Conservation (phyloP, 495 filamentous ascomycete species). For the Xylaria cubensis region DNA sequence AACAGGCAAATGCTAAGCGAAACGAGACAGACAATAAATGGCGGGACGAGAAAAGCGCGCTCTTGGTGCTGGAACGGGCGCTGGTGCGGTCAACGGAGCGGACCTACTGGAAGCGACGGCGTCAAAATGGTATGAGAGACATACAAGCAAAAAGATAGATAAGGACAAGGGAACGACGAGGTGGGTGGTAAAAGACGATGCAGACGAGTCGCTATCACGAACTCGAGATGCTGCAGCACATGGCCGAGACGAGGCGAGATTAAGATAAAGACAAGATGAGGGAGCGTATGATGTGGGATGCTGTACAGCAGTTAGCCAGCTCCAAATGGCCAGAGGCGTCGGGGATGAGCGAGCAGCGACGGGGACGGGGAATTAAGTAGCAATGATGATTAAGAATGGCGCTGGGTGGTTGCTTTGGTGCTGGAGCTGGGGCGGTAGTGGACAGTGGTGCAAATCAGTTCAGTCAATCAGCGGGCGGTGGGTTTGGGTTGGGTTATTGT, state of each 20-base stretch:
- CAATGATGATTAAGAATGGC: background rate
- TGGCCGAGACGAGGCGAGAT: conserved; percentile 14
- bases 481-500: conserved; percentile 10
- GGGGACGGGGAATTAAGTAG: conserved; percentile 7
- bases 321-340: conserved; percentile 17
- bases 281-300: conserved; percentile 24
- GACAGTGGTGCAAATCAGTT: background rate
- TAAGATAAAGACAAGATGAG: background rate
- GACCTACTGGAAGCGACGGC: conserved; percentile 24
- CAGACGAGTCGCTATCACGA: conserved; percentile 26
- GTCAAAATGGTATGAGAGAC: conserved; percentile 23
- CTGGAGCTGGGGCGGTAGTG: conserved; percentile 1
- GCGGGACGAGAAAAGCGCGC: background rate
- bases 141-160: conserved; percentile 23
- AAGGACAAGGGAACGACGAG: background rate
- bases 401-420: background rate
- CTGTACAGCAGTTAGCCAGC: conserved; percentile 15
- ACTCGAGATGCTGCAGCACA: conserved; percentile 20
- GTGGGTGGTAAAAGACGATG: background rate
- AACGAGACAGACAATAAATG: background rate
- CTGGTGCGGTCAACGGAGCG: conserved; percentile 23
- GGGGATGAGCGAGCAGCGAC: conserved; percentile 14
- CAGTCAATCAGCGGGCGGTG: background rate
- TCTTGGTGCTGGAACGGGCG: background rate
- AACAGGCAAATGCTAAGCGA: background rate